A percentile compares a stretch with the other conserved stretches of the same genome.
phyloP scores from a whole-genome alignment of 2,329 filamentous ascomycete genomes.

The Macroventuria anomochaeta region DNA sequence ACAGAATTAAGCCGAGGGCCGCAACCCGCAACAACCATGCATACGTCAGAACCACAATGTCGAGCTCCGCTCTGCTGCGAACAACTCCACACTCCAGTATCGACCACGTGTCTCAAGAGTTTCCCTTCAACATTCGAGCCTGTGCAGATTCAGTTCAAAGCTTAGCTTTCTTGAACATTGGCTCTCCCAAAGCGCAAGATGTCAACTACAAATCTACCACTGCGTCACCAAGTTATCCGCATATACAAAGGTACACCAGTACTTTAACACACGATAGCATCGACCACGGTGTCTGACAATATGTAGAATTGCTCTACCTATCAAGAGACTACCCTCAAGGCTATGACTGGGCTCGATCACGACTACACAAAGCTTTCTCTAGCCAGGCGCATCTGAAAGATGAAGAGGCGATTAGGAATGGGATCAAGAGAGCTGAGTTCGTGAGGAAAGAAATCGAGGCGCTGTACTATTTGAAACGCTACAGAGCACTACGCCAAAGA shows the following conservation, averaged over 20 bases:
- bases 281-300: too few relatives aligned
- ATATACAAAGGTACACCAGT: slow-evolving; percentile 79
- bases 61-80: slow-evolving; percentile 10
- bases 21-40: slow-evolving; percentile 7
- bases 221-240: slow-evolving; percentile 79
- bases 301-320: slow-evolving; percentile 86
- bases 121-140: background rate
- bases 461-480: slow-evolving; percentile 85
- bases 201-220: slow-evolving; percentile 57
- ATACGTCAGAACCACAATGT: slow-evolving; percentile 25
- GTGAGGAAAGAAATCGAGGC: slow-evolving; percentile 70
- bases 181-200: slow-evolving; percentile 19
- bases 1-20: slow-evolving; percentile 25
- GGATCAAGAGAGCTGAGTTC: slow-evolving; percentile 80
- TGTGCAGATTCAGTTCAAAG: too few relatives aligned
- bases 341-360: slow-evolving; percentile 78
- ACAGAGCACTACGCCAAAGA: slow-evolving; percentile 81
- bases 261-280: too few relatives aligned
- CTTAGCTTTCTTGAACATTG: too few relatives aligned
- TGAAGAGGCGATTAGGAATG: slow-evolving; percentile 75
- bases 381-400: slow-evolving; percentile 73
- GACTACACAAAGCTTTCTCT: slow-evolving; percentile 85
- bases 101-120: background rate
- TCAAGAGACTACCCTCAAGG: slow-evolving; percentile 88
- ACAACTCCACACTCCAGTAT: background rate